These are phyloP conservation scores for Gyrodon lividus DNA, from an alignment of 768 basidiomycete genomes.

Conservation along the genomic window DNA sequence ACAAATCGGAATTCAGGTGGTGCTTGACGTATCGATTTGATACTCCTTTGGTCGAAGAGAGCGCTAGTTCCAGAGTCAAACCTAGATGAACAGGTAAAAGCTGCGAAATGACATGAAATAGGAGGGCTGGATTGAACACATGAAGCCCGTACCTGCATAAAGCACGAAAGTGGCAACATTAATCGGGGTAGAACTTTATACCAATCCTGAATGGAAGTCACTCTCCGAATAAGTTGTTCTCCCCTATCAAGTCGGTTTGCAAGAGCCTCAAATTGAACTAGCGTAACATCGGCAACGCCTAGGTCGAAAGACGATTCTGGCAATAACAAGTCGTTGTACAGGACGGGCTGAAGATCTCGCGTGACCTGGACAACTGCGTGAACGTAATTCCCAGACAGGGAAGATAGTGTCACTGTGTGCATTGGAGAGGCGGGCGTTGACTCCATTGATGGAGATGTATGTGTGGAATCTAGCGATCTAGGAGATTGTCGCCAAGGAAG, in stretches of 20 bases:
- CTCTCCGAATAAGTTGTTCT: constrained; percentile 32
- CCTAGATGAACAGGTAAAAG: constrained; percentile 61
- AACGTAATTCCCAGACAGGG: constrained; percentile 85
- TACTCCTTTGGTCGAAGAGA: constrained; percentile 47
- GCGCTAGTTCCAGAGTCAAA: constrained; percentile 81
- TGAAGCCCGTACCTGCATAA: constrained; percentile 60
- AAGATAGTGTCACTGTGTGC: constrained; percentile 79
- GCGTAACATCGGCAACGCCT: constrained; percentile 80
- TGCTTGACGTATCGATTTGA: constrained; percentile 47
- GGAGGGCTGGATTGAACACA: constrained; percentile 5
- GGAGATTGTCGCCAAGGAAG: constrained; percentile 36
- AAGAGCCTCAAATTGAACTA: constrained; percentile 73
- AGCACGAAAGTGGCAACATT: constrained; percentile 73
- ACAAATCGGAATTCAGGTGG: constrained; percentile 70
- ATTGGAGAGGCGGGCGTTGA: constrained; percentile 45
- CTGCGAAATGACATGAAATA: constrained; percentile 36
- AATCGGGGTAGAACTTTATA: constrained; percentile 42
- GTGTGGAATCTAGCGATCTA: constrained; percentile 48
- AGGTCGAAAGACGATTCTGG: constrained; percentile 74
- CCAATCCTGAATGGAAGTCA: constrained; percentile 43
- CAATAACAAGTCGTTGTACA: constrained; percentile 72
- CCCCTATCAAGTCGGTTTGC: constrained; percentile 51
- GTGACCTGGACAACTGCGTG: constrained; percentile 90
- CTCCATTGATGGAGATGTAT: constrained; percentile 71
- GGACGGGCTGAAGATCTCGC: constrained; percentile 85